Base-by-base conservation (phyloP, 805 yeast genomes). In the Metschnikowia arizonensis region DNA sequence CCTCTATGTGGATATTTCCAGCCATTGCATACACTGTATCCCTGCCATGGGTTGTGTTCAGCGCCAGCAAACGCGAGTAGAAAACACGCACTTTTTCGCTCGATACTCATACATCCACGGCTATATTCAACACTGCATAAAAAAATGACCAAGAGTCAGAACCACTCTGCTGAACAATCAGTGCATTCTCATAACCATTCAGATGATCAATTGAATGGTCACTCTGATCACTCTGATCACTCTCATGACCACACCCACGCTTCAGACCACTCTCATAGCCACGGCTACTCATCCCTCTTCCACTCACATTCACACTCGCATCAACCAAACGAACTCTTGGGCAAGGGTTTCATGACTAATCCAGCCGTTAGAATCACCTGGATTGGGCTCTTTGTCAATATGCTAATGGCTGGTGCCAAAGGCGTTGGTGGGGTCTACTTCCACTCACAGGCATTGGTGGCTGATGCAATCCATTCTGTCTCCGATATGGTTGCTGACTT, bases 281-380 rank as follows among this genome's bases (percentile, higher is more conserved):
- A 59, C 9, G 40, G 32, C 24, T 37, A 37, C 40, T 31, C 50
- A 6, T 55, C 77, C 19, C 44, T 46, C 5, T 49, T 52, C 14
- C 49, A 46, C 38, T 63, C 66, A 37, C 73, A 73, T 36, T 49
- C 57, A 15, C 58, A 54, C 30, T 42, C 57, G 3, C 74, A 68
- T 45, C 69, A 64, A 46, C 72, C 77, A n/a, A 62, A 73, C 46
- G 74, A 75, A 46, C 61, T 77, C 21, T 48, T 53, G 36, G 39
- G 60, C 10, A 46, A 50, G 24, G 62, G 68, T 3, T 61, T 67
- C 28, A 50, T 58, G 15, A 53, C 65, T 19, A 87, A 88, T 59
- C 95, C 96, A 2, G 97, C 95, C 10, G 95, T 88, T 14, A 76
- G 93, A 54, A 89, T 91, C 55, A 91, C 99, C 0, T 85, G 96